These are phyloP conservation scores for Candida boleticola DNA, from an alignment of 805 yeast genomes.

Conservation along the genomic window DNA sequence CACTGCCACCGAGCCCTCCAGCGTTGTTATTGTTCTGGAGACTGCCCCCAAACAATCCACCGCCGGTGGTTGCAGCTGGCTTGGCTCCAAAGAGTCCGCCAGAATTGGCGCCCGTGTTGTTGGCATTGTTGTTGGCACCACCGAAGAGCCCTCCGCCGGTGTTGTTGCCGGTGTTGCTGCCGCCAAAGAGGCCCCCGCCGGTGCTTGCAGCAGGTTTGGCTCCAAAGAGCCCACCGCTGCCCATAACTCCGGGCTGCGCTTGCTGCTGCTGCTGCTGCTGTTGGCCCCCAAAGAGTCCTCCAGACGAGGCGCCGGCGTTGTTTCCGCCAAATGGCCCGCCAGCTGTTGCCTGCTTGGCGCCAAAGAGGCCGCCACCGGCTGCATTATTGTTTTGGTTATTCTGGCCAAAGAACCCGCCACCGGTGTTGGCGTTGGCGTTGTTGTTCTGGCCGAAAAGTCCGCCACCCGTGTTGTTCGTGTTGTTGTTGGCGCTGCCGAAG, in stretches of 20 bases:
- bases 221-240: slow-evolving; percentile 22
- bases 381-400: slow-evolving; percentile 13
- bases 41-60: slow-evolving; percentile 45
- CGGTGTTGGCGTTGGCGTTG: slow-evolving; percentile 14
- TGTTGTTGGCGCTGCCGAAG: slow-evolving; percentile 16
- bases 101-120: slow-evolving; percentile 28
- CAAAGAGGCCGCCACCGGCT: slow-evolving; percentile 29
- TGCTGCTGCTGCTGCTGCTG: slow-evolving; percentile 11
- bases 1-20: slow-evolving; percentile 41
- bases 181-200: slow-evolving; percentile 14
- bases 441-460: slow-evolving; percentile 21
- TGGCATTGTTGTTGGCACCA: slow-evolving; percentile 16
- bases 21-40: slow-evolving; percentile 17
- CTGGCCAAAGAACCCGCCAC: slow-evolving; percentile 15
- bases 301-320: slow-evolving; percentile 8
- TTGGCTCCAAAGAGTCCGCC: slow-evolving; percentile 30
- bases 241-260: slow-evolving; percentile 12
- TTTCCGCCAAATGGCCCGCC: slow-evolving; percentile 7
- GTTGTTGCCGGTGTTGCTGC: not conserved
- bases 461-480: slow-evolving; percentile 14
- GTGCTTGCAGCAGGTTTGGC: slow-evolving; percentile 9
- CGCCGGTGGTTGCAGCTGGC: slow-evolving; percentile 25
- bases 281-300: slow-evolving; percentile 32
- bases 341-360: not conserved
- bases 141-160: slow-evolving; percentile 32